phyloP scores from a whole-genome alignment of 1,284 basidiomycete genomes.

The Naganishia liquefaciens region DNA sequence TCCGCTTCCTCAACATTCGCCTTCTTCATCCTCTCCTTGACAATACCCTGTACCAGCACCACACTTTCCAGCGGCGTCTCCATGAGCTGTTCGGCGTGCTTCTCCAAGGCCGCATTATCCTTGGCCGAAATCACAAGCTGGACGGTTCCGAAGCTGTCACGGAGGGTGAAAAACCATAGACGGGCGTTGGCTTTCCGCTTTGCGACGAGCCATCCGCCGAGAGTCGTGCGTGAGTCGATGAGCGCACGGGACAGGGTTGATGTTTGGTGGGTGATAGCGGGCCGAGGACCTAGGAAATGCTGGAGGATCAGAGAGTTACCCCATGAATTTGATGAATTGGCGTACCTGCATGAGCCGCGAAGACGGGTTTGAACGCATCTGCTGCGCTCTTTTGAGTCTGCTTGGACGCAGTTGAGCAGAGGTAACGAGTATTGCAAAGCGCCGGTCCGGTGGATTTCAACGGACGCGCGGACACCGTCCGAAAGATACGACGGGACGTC shows the following conservation, averaged over 20 bases:
- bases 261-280: constrained; percentile 62
- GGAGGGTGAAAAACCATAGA: constrained; percentile 61
- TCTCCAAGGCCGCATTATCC: constrained; percentile 45
- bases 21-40: constrained; percentile 64
- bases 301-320: neutral
- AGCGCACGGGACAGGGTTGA: constrained; percentile 62
- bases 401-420: neutral
- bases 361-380: constrained; percentile 25
- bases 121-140: constrained; percentile 67
- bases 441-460: no score
- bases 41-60: constrained; percentile 70
- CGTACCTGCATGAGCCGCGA: constrained; percentile 21
- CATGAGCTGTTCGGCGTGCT: constrained; percentile 59
- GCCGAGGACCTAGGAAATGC: constrained; percentile 36
- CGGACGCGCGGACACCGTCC: no score
- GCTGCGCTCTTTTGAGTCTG: constrained; percentile 1
- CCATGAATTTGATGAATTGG: neutral
- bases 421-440: neutral
- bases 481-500: neutral
- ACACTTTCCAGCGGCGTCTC: constrained; percentile 72
- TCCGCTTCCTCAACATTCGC: constrained; percentile 56
- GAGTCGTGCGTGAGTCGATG: constrained; percentile 63
- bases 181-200: constrained; percentile 42
- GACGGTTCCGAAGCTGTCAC: constrained; percentile 68
- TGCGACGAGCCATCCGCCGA: constrained; percentile 66